phyloP scores from a whole-genome alignment of 495 filamentous ascomycete species.

The Daldinia bambusicola region DNA sequence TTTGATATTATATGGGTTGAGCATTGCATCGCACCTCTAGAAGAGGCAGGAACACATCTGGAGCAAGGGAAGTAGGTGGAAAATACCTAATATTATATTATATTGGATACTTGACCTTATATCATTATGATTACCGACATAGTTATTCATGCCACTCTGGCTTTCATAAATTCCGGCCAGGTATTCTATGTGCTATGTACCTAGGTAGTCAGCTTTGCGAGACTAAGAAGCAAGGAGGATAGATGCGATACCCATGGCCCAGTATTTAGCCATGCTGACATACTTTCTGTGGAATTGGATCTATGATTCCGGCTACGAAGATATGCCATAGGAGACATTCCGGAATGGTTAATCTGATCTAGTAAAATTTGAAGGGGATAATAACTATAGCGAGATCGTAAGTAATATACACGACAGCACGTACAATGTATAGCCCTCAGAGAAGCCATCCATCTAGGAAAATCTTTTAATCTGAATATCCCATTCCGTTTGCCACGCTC shows the following conservation, averaged over 20 bases:
- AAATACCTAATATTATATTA: conserved; percentile 15
- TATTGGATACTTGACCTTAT: neutral
- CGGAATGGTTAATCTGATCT: neutral
- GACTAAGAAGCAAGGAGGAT: neutral
- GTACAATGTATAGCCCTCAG: neutral
- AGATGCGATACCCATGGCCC: neutral
- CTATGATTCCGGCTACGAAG: neutral
- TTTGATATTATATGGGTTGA: conserved; percentile 9
- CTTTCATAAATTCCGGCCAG: neutral
- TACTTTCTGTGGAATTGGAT: neutral
- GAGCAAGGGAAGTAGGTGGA: too few species aligned
- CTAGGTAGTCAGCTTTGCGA: neutral
- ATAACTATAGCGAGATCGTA: neutral
- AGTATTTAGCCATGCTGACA: neutral
- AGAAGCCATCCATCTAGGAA: neutral
- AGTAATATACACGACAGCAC: neutral
- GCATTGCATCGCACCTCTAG: conserved; percentile 33
- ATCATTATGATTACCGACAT: neutral
- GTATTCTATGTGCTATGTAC: too few species aligned
- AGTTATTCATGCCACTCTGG: neutral
- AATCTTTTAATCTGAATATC: neutral
- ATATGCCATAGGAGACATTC: neutral
- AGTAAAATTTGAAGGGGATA: neutral
- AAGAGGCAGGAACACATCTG: conserved; percentile 9
- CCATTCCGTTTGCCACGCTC: neutral